These are phyloP conservation scores for Nemania bipapillata DNA, from an alignment of 2,329 filamentous ascomycete genomes.

Conservation along the genomic window DNA sequence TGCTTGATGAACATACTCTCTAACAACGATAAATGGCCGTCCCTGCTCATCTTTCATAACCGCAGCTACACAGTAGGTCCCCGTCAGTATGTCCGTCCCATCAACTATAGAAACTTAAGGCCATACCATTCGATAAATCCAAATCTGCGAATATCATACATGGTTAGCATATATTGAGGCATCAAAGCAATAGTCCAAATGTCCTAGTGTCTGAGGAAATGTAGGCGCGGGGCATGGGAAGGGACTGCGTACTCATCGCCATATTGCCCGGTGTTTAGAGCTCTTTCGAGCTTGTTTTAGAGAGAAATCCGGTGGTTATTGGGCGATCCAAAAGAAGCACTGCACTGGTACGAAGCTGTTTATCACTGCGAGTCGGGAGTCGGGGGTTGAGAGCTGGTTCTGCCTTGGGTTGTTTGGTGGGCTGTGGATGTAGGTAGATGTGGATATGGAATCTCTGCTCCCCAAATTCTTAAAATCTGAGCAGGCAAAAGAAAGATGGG, in stretches of 20 bases:
- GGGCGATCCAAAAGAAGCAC: neutral
- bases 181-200: neutral
- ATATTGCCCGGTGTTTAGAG: slow-evolving; percentile 56
- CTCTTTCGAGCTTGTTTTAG: slow-evolving; percentile 47
- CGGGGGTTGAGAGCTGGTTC: slow-evolving; percentile 1
- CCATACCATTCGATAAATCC: slow-evolving; percentile 83
- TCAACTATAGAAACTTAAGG: slow-evolving; percentile 23
- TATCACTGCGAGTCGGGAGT: neutral
- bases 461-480: slow-evolving; percentile 37
- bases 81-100: slow-evolving; percentile 33
- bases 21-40: slow-evolving; percentile 95
- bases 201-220: neutral
- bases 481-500: slow-evolving; percentile 15
- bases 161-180: slow-evolving; percentile 41
- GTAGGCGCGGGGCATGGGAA: slow-evolving; percentile 35
- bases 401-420: slow-evolving; percentile 31
- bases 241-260: slow-evolving; percentile 66
- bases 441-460: slow-evolving; percentile 31
- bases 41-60: slow-evolving; percentile 98
- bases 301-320: neutral
- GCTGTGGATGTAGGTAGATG: slow-evolving; percentile 34
- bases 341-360: slow-evolving; percentile 10
- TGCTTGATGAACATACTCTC: slow-evolving; percentile 76
- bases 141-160: slow-evolving; percentile 67
- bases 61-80: slow-evolving; percentile 59